Percentiles rank a stretch among this genome's conserved stretches.
Evolutionary conservation across 805 yeast genomes (phyloP).

Genomic region (Torulaspora microellipsoides): DNA sequence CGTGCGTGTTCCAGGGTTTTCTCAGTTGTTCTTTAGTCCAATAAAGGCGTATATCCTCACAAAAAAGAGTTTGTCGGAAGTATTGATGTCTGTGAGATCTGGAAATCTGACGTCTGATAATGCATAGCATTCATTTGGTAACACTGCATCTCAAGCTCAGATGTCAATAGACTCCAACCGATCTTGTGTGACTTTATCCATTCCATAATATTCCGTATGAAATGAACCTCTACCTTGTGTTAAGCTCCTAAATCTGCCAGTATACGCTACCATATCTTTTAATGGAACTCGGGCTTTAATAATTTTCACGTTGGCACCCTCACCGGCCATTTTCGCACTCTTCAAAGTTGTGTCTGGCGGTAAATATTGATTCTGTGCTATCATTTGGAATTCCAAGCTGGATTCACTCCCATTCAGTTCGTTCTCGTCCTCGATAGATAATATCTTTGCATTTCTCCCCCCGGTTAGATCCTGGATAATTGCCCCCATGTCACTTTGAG

Average conservation of each 20-base stretch:
- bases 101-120: no score
- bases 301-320: slow-evolving; percentile 36
- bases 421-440: slow-evolving; percentile 63
- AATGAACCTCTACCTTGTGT: slow-evolving; percentile 88
- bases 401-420: slow-evolving; percentile 27
- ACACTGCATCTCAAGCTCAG: no score
- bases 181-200: slow-evolving; percentile 60
- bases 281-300: slow-evolving; percentile 82
- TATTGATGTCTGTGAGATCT: no score
- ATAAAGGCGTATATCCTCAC: no score
- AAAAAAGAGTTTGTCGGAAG: no score
- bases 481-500: slow-evolving; percentile 70
- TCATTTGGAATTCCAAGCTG: slow-evolving; percentile 45
- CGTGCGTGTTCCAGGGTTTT: no score
- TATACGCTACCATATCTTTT: slow-evolving; percentile 86
- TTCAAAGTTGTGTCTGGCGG: slow-evolving; percentile 68
- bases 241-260: slow-evolving; percentile 67
- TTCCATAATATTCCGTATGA: slow-evolving; percentile 70
- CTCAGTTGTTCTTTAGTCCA: no score
- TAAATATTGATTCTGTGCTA: slow-evolving; percentile 59
- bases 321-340: slow-evolving; percentile 15
- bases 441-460: slow-evolving; percentile 68
- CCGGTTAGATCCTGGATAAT: slow-evolving; percentile 83
- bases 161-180: slow-evolving; percentile 37
- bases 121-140: no score